Percentiles rank a stretch among this genome's conserved stretches.
These are phyloP conservation scores for Blastobotrys serpentis DNA, from an alignment of 1,139 yeast genomes.

Conservation along the genomic window DNA sequence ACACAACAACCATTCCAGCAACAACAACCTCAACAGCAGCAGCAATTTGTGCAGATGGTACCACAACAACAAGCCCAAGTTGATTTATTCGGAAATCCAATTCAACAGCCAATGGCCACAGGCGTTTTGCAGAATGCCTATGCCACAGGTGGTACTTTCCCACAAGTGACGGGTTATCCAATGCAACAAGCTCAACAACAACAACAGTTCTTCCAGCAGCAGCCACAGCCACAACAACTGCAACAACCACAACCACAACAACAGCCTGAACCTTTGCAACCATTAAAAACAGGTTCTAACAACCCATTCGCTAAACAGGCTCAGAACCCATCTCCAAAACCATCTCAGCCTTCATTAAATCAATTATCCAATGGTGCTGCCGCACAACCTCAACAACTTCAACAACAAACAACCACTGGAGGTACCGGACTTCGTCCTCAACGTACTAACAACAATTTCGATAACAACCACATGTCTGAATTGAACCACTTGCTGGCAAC, in stretches of 20 bases:
- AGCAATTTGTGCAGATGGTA: conserved; percentile 27
- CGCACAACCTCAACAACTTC: conserved; percentile 37
- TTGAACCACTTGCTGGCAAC: conserved; percentile 75
- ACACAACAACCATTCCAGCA: conserved; percentile 19
- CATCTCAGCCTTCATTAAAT: conserved; percentile 21
- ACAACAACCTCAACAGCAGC: conserved; percentile 29
- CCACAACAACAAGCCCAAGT: conserved; percentile 21
- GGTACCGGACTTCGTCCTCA: conserved; percentile 13
- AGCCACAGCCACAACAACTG: conserved; percentile 29
- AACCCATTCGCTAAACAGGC: conserved; percentile 76
- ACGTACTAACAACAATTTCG: conserved; percentile 28
- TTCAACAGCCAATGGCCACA: conserved; percentile 50
- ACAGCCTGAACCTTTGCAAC: conserved; percentile 47
- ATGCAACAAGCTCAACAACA: conserved; percentile 33
- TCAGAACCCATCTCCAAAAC: conserved; percentile 23
- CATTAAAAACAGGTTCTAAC: conserved; percentile 78
- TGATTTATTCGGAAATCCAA: conserved; percentile 80
- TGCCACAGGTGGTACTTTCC: conserved; percentile 33
- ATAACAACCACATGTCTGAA: conserved; percentile 44
- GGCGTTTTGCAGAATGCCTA: conserved; percentile 51
- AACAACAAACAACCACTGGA: conserved; percentile 36
- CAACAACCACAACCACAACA: conserved; percentile 41
- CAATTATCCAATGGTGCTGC: conserved; percentile 37
- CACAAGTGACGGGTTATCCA: conserved; percentile 24
- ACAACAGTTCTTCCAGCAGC: conserved; percentile 35